These are phyloP conservation scores for Physcia stellaris DNA, from an alignment of 495 filamentous ascomycete species.

Conservation along the genomic window DNA sequence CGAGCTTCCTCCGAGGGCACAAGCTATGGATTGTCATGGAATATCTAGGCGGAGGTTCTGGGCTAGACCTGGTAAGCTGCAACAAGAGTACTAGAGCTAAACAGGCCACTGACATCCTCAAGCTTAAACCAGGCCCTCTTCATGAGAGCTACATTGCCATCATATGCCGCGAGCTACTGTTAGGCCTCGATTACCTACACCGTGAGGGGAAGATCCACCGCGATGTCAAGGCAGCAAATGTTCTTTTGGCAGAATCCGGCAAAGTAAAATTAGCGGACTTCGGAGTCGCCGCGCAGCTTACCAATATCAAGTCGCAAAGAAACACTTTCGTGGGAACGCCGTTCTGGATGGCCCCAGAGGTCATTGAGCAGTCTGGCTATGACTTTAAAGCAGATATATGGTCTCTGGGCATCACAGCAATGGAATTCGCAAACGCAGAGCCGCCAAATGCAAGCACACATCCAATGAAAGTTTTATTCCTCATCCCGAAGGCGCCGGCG, in stretches of 20 bases:
- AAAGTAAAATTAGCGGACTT: slow-evolving; percentile 97
- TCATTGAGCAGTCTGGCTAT: slow-evolving; percentile 93
- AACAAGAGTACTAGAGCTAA: neutral
- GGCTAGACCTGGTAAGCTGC: slow-evolving; percentile 67
- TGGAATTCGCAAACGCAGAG: slow-evolving; percentile 86
- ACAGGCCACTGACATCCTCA: slow-evolving; percentile 14
- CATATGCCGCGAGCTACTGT: slow-evolving; percentile 79
- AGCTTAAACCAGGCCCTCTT: slow-evolving; percentile 89
- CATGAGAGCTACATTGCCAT: slow-evolving; percentile 87
- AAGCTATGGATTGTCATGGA: slow-evolving; percentile 99
- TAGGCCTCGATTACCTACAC: slow-evolving; percentile 88
- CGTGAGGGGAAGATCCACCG: slow-evolving; percentile 91
- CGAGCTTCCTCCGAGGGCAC: slow-evolving; percentile 82
- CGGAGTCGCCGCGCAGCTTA: slow-evolving; percentile 90
- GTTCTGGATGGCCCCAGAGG: slow-evolving; percentile 99
- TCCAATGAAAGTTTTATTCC: slow-evolving; percentile 97
- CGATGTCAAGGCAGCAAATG: slow-evolving; percentile 94
- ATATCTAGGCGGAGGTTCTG: slow-evolving; percentile 85
- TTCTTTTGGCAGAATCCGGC: slow-evolving; percentile 72
- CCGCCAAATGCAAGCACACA: slow-evolving; percentile 83
- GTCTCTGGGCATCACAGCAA: slow-evolving; percentile 92
- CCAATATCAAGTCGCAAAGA: slow-evolving; percentile 93
- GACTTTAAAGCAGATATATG: slow-evolving; percentile 97
- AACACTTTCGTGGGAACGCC: slow-evolving; percentile 99
- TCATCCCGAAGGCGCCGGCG: slow-evolving; percentile 84